phyloP scores from a whole-genome alignment of 1,284 basidiomycete species.

The Ganoderma multipileum region DNA sequence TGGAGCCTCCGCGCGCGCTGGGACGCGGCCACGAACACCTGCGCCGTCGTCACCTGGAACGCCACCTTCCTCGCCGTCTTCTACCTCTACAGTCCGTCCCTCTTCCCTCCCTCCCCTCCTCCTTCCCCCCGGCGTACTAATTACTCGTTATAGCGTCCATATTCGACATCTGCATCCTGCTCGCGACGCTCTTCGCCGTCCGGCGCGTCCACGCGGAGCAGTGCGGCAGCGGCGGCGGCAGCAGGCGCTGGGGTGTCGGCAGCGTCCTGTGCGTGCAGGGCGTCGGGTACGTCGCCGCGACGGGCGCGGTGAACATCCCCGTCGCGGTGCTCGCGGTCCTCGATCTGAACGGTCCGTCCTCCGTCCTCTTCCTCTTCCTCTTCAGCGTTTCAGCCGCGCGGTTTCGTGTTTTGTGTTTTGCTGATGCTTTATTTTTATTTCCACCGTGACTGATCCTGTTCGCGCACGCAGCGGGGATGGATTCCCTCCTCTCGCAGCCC shows the following conservation, averaged over 20 bases:
- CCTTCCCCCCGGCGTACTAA: not conserved
- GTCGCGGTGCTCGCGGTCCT: slow-evolving; percentile 23
- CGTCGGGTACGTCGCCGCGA: slow-evolving; percentile 25
- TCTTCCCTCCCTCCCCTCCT: not conserved
- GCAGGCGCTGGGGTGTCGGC: slow-evolving; percentile 18
- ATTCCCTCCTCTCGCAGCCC: slow-evolving; percentile 20
- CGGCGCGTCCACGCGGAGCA: slow-evolving; percentile 16
- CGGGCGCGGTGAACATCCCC: slow-evolving; percentile 22
- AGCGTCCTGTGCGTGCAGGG: slow-evolving; percentile 25
- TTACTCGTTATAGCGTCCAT: too few species aligned
- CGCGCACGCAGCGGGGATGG: slow-evolving; percentile 17
- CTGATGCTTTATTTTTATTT: too few species aligned
- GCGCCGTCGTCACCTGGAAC: slow-evolving; percentile 14
- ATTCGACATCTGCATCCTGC: slow-evolving; percentile 23
- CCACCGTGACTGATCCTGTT: not conserved
- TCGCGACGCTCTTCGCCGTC: slow-evolving; percentile 22
- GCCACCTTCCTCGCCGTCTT: slow-evolving; percentile 15
- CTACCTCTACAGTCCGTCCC: slow-evolving; percentile 24
- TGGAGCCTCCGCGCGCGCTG: slow-evolving; percentile 18
- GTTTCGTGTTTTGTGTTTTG: too few species aligned
- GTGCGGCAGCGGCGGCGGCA: too few species aligned
- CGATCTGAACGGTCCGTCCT: slow-evolving; percentile 20
- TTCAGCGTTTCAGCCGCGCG: too few species aligned
- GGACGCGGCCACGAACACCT: not conserved
- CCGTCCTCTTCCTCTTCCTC: too few species aligned